Base-by-base conservation (phyloP, 106 monocot species). In the Alisma plantagoaquatica region DNA sequence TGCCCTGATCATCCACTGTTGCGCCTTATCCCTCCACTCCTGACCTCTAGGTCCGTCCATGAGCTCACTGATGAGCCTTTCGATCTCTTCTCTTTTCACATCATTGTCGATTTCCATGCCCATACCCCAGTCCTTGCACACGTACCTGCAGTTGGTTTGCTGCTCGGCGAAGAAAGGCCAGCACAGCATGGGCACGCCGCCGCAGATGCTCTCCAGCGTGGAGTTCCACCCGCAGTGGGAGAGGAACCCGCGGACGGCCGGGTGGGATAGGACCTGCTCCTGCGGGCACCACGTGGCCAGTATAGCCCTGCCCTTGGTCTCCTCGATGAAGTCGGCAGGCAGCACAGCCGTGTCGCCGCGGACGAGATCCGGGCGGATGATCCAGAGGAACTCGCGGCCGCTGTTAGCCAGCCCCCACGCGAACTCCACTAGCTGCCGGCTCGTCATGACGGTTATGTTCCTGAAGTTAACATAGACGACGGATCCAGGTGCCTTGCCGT, bases 221-320 rank as follows among this genome's bases (percentile, higher is more conserved):
- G n/a, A n/a, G n/a, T n/a, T n/a, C n/a, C n/a, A n/a, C n/a, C 73
- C 78, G 18, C 78, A 43, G 31, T 78, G 78, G 14, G 78, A 73
- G 29, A 78, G 27, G 61, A 78, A 78, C 6, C 59, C 78, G 5
- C 73, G 64, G 3, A 73, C 35, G 0, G 78, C 58, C 0, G 60
- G 69, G 27, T 78, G 73, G 24, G 33, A 2, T 10, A 78, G 51
- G 20, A 78, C 69, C 30, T 30, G 53, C 59, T 78, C 73, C 55
- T 78, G 78, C 29, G 53, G 69, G 54, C 78, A 78, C 78, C 78
- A 78, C 43, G 41, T 73, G 7, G 73, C 54, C 20, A 78, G 29
- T 1, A 73, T 22, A 0, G 67, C 38, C 45, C 73, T 47, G 17
- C 18, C 65, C 19, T 45, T 38, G 4, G 48, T 70, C 43, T 43